A percentile compares a stretch with the other conserved stretches of the same genome.
These are phyloP conservation scores for Xerocomellus amylosporus DNA, from an alignment of 768 basidiomycete species.

Conservation along the genomic window DNA sequence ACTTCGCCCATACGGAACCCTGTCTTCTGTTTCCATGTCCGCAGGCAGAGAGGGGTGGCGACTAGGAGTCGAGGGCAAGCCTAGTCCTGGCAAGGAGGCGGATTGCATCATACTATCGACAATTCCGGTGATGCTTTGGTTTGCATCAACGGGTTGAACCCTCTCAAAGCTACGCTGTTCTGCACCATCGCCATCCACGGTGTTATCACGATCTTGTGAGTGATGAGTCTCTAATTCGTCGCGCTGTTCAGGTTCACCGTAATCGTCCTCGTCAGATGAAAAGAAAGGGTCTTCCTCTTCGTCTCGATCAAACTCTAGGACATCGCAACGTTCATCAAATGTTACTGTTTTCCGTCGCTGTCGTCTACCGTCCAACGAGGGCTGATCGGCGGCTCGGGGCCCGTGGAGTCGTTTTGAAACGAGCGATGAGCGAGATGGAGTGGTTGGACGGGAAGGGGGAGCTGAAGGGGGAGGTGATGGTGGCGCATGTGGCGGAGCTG, in stretches of 20 bases:
- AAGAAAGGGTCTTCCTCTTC: slow-evolving; percentile 53
- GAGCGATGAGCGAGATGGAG: slow-evolving; percentile 56
- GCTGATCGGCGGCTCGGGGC: slow-evolving; percentile 55
- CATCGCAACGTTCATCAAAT: slow-evolving; percentile 77
- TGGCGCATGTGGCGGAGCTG: slow-evolving; percentile 10
- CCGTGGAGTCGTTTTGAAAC: slow-evolving; percentile 75
- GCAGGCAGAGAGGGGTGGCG: slow-evolving; percentile 44
- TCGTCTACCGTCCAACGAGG: slow-evolving; percentile 34
- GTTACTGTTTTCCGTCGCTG: slow-evolving; percentile 75
- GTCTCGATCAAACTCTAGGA: slow-evolving; percentile 74
- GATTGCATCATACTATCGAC: slow-evolving; percentile 65
- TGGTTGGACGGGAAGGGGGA: slow-evolving; percentile 36
- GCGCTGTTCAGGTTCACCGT: slow-evolving; percentile 17
- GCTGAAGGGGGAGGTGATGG: slow-evolving; percentile 38
- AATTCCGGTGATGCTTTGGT: slow-evolving; percentile 62
- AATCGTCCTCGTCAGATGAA: slow-evolving; percentile 37
- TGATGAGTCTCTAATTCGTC: slow-evolving; percentile 8
- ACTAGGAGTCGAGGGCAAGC: slow-evolving; percentile 32
- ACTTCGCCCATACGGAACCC: slow-evolving; percentile 59
- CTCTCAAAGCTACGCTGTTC: slow-evolving; percentile 39
- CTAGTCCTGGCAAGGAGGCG: slow-evolving; percentile 21
- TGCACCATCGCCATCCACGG: neutral
- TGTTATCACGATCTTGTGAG: slow-evolving; percentile 10
- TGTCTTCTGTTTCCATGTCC: slow-evolving; percentile 59
- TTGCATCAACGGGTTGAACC: slow-evolving; percentile 42